Evolutionary conservation across 805 yeast genomes (phyloP), one percentile per base, ranked within the genome.

Genomic region (Lachancea mirantina): DNA sequence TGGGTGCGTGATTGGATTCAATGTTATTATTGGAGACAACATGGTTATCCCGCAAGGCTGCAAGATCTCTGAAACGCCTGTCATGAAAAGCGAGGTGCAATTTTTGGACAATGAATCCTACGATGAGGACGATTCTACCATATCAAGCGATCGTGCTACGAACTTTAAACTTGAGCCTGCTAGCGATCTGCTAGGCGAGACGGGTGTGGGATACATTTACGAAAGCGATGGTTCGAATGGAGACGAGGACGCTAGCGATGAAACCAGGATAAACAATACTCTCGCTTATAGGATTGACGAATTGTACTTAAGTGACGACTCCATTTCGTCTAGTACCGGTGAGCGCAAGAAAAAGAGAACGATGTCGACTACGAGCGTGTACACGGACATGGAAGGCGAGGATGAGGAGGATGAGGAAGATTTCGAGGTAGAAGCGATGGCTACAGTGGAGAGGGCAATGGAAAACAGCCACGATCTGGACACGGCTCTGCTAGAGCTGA

Each of bases 381-480:
- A 50, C 36, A 72, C 78, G 1, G 79, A 74, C 45, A 66, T 49
- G 32, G 61, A 50, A 34, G 55, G 47, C n/a, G 44, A 45, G 34
- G 57, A 55, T 14, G 62, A 62, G 9, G 68, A 60, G 26, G 72
- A 63, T 22, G 84, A 76, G 35, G 95, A 84, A 55, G 84, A 81
- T 52, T 89, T 89, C 59, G 72, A 72, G 44, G 71, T 69, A 36
- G 98, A 92, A 65, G 98, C 96, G n/a, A 67, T 81, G 38, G 96
- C 94, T 8, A 85, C 96, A 0, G 83, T 92, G 19, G 84, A 79
- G 46, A 72, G 98, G 52, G 94, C 98, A 1, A 72, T 92, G 59
- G 89, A 83, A 46, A 80, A 88, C 50, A 83, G 85, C 56, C 98
- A 92, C 59, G 94, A 84, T 49, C 68, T 85, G 39, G 96, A 89